These are phyloP conservation scores for Pseudozyma tsukubaensis DNA, from an alignment of 1,284 basidiomycete species.

Conservation along the genomic window DNA sequence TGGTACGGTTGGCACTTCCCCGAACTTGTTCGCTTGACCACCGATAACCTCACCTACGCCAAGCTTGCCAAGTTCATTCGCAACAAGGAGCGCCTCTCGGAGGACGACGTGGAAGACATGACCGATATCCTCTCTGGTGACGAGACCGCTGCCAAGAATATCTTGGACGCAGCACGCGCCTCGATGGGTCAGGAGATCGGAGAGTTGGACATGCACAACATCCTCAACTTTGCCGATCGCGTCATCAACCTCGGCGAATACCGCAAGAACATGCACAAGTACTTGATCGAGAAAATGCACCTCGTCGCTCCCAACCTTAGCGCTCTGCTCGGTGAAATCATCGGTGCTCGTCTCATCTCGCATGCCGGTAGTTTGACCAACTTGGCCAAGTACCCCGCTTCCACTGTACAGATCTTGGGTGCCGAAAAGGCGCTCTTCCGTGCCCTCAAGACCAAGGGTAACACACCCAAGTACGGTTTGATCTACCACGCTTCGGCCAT, in stretches of 20 bases:
- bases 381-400: constrained; percentile 97
- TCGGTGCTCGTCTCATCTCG: constrained; percentile 93
- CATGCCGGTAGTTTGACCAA: constrained; percentile 98
- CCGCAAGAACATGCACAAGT: constrained; percentile 88
- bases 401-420: constrained; percentile 96
- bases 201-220: constrained; percentile 96
- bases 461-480: constrained; percentile 86
- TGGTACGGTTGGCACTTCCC: constrained; percentile 99
- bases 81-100: constrained; percentile 77
- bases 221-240: constrained; percentile 88
- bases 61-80: constrained; percentile 87
- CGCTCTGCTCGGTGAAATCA: constrained; percentile 92
- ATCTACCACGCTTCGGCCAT: constrained; percentile 78
- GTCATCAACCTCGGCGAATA: constrained; percentile 94
- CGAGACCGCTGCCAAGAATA: constrained; percentile 86
- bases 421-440: constrained; percentile 98
- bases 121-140: constrained; percentile 87
- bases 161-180: constrained; percentile 91
- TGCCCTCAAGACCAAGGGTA: constrained; percentile 97
- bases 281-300: constrained; percentile 98
- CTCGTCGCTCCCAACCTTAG: constrained; percentile 91
- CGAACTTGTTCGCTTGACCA: constrained; percentile 91
- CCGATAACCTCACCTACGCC: constrained; percentile 97
- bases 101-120: constrained; percentile 82
- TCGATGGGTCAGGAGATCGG: constrained; percentile 95